Base-by-base conservation (phyloP, 441 rosid species). In the Pelargonium cotyledonis region DNA sequence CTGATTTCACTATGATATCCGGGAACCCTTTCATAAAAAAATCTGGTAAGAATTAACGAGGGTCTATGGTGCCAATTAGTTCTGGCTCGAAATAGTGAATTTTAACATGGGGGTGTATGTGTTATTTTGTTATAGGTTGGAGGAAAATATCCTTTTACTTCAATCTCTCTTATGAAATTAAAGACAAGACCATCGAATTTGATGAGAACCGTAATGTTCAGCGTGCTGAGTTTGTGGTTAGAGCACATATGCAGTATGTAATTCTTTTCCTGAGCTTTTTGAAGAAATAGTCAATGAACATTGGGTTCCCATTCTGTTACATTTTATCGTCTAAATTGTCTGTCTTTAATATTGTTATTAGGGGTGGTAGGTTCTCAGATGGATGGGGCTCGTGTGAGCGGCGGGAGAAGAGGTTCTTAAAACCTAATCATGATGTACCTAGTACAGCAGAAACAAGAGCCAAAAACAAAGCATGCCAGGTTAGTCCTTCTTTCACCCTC, bases 351-450 rank as follows among this genome's bases (percentile, higher is more conserved):
- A 63, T 70, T 75, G 72, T 73, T n/a, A 26, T 21, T 67, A 94
- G 97, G 74, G 95, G 95, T 64, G 98, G 92, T 31, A 85, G 97
- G 78, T 91, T 87, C 60, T 85, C 95, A 53, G 96, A 94, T 66
- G 97, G 98, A 68, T 89, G 98, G 98, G 96, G 97, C 31, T 94
- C 97, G 6, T 93, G 92, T 72, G 98, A 93, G 67, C 82, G 88
- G 67, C 89, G 88, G 35, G 97, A 91, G 85, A 91, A 91, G 86
- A 88, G 87, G 74, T 94, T 91, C 77, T 63, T 68, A 15, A 89
- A 89, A 79, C 97, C 98, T 67, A 94, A 91, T 82, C 90, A 91
- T 29, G 97, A 94, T 68, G 83, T 94, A 23, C 98, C 97, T 5
- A 11, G 49, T 44, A 44, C 49, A 44, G 49, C 49, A 44, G 49